These are phyloP conservation scores for Nelumbo lutea DNA, from an alignment of 164 flowering plant species.

Conservation along the genomic window DNA sequence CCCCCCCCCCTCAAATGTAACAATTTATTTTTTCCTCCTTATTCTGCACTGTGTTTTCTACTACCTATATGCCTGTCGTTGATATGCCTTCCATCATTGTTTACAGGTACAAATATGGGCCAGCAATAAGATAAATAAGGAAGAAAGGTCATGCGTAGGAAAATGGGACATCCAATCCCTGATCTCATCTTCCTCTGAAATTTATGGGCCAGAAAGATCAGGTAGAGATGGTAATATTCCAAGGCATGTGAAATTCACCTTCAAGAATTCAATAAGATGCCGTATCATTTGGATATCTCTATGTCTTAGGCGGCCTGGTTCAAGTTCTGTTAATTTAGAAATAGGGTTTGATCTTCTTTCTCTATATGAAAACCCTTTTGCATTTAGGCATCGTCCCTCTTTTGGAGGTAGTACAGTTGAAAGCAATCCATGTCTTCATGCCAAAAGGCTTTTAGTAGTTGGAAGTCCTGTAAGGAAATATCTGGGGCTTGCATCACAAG, in stretches of 20 bases:
- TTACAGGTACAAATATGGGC: constrained; percentile 97
- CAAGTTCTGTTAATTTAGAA: constrained; percentile 68
- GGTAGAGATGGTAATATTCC: constrained; percentile 35
- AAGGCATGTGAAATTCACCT: constrained; percentile 73
- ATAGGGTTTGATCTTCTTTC: constrained; percentile 64
- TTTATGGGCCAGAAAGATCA: constrained; percentile 63
- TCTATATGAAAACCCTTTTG: constrained; percentile 77
- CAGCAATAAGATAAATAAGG: constrained; percentile 74
- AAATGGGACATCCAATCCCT: constrained; percentile 87
- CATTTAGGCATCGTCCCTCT: constrained; percentile 64
- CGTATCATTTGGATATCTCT: constrained; percentile 90
- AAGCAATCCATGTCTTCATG: constrained; percentile 79
- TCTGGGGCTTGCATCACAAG: constrained; percentile 33
- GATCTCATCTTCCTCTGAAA: constrained; percentile 60
- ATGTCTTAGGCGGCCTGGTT: constrained; percentile 57
- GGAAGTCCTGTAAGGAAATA: constrained; percentile 61
- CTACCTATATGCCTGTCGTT: constrained; percentile 4
- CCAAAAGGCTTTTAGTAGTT: constrained; percentile 67
- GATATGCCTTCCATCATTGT: constrained; percentile 7
- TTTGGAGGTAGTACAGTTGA: constrained; percentile 51
- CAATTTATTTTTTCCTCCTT: not conserved
- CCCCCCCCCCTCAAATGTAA: too few relatives aligned
- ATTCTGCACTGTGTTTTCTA: not conserved
- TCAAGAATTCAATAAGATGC: constrained; percentile 73
- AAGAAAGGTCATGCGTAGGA: constrained; percentile 75